These are phyloP conservation scores for slime mould (Dictyostelium discoideum) DNA, from an alignment of 78 protist species.

Conservation along the genomic window dicty_2.7 NC_007090.3:2116001-2116500, in stretches of 20 bases:
- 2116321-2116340: neutral
- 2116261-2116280: neutral
- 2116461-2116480: neutral
- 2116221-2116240: too few relatives aligned
- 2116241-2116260: neutral
- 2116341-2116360: neutral
- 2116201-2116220: too few relatives aligned
- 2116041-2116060: constrained; percentile 17
- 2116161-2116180: neutral
- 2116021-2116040: constrained; percentile 23
- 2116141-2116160: neutral
- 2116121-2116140: neutral
- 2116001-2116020: constrained; percentile 16
- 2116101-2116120: neutral
- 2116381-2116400: constrained; percentile 14
- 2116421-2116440: neutral
- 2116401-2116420: neutral
- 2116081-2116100: neutral
- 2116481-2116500: neutral
- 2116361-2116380: constrained; percentile 26
- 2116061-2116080: constrained; percentile 5
- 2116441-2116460: too few relatives aligned
- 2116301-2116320: constrained; percentile 11
- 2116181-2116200: too few relatives aligned
- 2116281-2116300: neutral